Conservation (phyloP, 2,329 filamentous ascomycete genomes). For the Cladosporium sp. region DNA sequence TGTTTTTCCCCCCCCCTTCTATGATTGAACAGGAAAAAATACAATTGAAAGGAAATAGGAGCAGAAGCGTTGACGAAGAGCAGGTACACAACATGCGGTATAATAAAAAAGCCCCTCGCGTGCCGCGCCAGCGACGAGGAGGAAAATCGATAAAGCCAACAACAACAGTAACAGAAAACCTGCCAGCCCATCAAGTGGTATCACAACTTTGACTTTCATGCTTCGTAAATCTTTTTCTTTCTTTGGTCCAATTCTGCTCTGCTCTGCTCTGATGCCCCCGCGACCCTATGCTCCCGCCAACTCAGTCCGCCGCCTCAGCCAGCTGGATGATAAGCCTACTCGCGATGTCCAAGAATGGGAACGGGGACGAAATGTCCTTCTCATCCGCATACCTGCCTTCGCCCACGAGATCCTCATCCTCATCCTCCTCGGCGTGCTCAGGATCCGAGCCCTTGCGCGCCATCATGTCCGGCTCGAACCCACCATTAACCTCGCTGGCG, state of each 20-base stretch:
- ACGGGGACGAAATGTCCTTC: constrained; percentile 92
- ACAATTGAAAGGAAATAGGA: too few relatives aligned
- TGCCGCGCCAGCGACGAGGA: too few relatives aligned
- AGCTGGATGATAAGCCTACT: constrained; percentile 90
- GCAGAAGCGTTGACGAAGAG: too few relatives aligned
- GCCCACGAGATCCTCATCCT: constrained; percentile 33
- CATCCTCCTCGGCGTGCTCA: constrained; percentile 28
- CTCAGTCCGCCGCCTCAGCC: constrained; percentile 65
- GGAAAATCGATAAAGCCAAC: too few relatives aligned
- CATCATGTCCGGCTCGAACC: constrained; percentile 17
- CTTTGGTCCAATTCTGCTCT: not conserved
- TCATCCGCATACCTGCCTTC: constrained; percentile 62
- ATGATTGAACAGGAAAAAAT: too few relatives aligned
- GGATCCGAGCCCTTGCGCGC: constrained; percentile 14
- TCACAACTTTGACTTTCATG: constrained; percentile 7
- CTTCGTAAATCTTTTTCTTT: too few relatives aligned
- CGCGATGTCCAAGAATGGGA: constrained; percentile 92
- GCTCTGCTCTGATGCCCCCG: too few relatives aligned
- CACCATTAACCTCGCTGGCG: constrained; percentile 31
- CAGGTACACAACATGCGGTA: too few relatives aligned
- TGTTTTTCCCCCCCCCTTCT: too few relatives aligned
- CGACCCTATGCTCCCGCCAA: not conserved
- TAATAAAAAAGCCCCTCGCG: too few relatives aligned
- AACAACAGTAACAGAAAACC: not conserved
- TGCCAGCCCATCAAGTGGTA: constrained; percentile 2